These are phyloP conservation scores for Fusarium secorum DNA, from an alignment of 2,329 filamentous ascomycete genomes.

Conservation along the genomic window DNA sequence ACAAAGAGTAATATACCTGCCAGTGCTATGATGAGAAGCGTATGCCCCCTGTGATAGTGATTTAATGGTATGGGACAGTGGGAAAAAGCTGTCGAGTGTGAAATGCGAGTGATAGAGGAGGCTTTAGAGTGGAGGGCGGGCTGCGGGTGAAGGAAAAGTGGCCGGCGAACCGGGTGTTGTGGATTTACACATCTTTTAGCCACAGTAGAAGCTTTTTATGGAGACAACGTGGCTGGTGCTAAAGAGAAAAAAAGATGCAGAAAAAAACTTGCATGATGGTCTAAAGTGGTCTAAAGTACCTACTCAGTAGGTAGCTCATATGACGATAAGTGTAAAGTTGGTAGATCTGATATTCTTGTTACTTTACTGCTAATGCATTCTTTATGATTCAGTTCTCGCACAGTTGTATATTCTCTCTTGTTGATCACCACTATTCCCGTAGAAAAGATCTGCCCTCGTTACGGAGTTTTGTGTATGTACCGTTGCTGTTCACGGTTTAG, in stretches of 20 bases:
- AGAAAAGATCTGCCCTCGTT: not conserved
- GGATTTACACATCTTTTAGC: conserved; percentile 31
- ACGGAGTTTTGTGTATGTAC: not conserved
- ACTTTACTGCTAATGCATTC: no score
- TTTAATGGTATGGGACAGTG: not conserved
- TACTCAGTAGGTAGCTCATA: no score
- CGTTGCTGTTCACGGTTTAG: conserved; percentile 14
- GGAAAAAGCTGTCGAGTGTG: conserved; percentile 12
- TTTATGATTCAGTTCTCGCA: not conserved
- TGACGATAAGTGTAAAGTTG: not conserved
- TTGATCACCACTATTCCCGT: not conserved
- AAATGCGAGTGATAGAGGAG: conserved; percentile 33
- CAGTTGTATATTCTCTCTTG: not conserved
- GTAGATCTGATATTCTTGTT: not conserved
- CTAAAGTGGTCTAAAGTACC: no score
- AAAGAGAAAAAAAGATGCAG: not conserved
- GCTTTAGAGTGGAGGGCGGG: conserved; percentile 25
- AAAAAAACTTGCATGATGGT: conserved; percentile 2
- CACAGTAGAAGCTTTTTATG: conserved; percentile 3
- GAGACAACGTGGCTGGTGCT: conserved; percentile 12
- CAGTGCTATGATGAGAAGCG: not conserved
- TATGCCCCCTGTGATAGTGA: not conserved
- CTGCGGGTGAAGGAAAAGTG: conserved; percentile 35
- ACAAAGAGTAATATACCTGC: not conserved
- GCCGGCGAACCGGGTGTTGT: conserved; percentile 36